phyloP scores from a whole-genome alignment of 1,284 basidiomycete species.

The Ustilago cynodontis region DNA sequence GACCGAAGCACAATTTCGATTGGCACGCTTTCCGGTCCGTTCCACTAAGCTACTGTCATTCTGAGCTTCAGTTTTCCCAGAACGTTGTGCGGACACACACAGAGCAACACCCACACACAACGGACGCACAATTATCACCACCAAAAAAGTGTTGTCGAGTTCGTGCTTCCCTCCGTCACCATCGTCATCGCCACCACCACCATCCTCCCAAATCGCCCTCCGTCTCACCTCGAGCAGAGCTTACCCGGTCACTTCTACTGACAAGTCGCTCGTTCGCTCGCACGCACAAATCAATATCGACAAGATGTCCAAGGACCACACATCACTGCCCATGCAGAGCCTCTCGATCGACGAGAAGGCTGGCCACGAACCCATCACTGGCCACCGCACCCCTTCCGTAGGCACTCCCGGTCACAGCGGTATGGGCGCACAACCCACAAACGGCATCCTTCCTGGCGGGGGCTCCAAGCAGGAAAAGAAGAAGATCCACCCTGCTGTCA shows the following conservation, averaged over 20 bases:
- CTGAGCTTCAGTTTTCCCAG: no score
- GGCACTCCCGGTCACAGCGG: slow-evolving; percentile 54
- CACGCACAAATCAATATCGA: not conserved
- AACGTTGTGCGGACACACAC: slow-evolving; percentile 7
- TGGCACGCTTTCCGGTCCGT: not conserved
- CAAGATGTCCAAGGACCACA: slow-evolving; percentile 63
- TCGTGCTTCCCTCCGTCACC: not conserved
- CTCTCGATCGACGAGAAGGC: slow-evolving; percentile 64
- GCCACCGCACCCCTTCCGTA: slow-evolving; percentile 58
- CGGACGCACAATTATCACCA: not conserved
- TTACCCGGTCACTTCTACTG: not conserved
- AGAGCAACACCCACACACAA: slow-evolving; percentile 2
- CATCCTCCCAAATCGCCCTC: not conserved
- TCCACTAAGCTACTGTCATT: slow-evolving; percentile 1
- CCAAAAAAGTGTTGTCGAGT: slow-evolving; percentile 5
- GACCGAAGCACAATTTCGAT: not conserved
- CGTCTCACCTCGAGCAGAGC: slow-evolving; percentile 16
- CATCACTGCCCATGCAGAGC: slow-evolving; percentile 61
- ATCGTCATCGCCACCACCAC: not conserved
- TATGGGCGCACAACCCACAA: slow-evolving; percentile 43
- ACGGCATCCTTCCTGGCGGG: slow-evolving; percentile 59
- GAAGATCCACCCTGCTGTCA: slow-evolving; percentile 73
- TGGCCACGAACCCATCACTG: slow-evolving; percentile 64
- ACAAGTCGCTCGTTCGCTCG: slow-evolving; percentile 8
- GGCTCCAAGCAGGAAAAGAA: slow-evolving; percentile 55